Conservation (phyloP, 2,329 filamentous ascomycete genomes). For the Calonectria fujianensis region DNA sequence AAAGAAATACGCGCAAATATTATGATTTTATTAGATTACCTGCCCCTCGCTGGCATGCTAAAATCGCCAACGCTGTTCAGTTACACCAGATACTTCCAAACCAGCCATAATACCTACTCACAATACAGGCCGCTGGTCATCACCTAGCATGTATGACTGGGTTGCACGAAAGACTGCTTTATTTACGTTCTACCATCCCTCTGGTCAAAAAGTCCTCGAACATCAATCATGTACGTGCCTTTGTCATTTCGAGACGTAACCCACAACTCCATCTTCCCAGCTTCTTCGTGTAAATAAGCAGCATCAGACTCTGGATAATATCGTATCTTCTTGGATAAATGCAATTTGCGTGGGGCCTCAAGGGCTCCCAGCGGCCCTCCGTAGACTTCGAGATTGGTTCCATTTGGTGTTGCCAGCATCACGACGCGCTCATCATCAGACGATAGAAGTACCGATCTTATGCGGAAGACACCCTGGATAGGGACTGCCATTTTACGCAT, state of each 20-base stretch:
- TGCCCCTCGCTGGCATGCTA: too few species aligned
- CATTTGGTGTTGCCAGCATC: neutral
- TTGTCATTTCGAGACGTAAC: neutral
- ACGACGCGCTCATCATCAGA: neutral
- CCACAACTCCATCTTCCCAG: neutral
- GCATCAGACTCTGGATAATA: neutral
- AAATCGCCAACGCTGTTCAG: too few species aligned
- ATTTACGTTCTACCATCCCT: neutral
- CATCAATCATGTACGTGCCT: neutral
- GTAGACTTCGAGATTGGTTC: neutral
- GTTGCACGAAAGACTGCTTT: too few species aligned
- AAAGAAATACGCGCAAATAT: too few species aligned
- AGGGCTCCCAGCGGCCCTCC: neutral
- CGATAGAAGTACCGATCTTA: neutral
- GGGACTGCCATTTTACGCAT: neutral
- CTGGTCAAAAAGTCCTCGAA: neutral
- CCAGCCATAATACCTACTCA: too few species aligned
- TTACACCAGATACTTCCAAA: too few species aligned
- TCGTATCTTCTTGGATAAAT: neutral
- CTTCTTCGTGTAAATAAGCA: neutral
- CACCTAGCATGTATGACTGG: too few species aligned
- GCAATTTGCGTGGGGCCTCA: neutral
- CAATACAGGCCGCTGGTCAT: too few species aligned
- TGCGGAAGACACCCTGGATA: neutral
- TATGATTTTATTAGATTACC: too few species aligned